Base-by-base conservation (phyloP, 163 green algal genomes). In the Chlorella variabilis region DNA sequence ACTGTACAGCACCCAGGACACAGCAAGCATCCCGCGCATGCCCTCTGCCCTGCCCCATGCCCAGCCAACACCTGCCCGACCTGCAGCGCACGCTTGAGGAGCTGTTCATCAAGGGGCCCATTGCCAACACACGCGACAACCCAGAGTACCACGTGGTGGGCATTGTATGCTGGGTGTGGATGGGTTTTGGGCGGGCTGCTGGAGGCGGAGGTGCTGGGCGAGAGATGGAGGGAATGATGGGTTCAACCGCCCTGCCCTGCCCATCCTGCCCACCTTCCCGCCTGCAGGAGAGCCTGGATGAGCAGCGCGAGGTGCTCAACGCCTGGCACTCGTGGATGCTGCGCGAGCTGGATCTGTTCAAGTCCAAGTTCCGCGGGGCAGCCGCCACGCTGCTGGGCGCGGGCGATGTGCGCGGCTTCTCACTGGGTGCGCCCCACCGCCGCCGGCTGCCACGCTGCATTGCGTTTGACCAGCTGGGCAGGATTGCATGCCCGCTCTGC, bases 231-330 rank as follows among this genome's bases (percentile, higher is more conserved):
- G n/a, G n/a, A n/a, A n/a, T n/a, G n/a, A n/a, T n/a, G n/a, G n/a
- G n/a, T n/a, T n/a, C n/a, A n/a, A n/a, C n/a, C n/a, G n/a, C n/a
- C n/a, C n/a, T n/a, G n/a, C n/a, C n/a, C n/a, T n/a, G n/a, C 48
- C 70, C 20, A 9, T 1, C 70, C 31, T 34, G 29, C 49, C n/a
- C 66, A 2, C 39, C 54, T 21, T 39, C n/a, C n/a, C 7, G 7
- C 70, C 2, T 3, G 48, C 58, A 81, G 75, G 75, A 81, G 39
- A 77, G 84, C 15, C 79, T 97, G 68, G 83, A 92, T 27, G 87
- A 88, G 62, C 91, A 97, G 89, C 82, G 94, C 59, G 87, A 95
- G 69, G 74, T 89, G 69, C 81, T 97, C 74, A 78, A 90, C 33
- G 84, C 92, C 70, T 96, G 91, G 88, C 87, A 97, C 56, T 82